phyloP scores from a whole-genome alignment of 805 yeast genomes.

The Henningerozyma blattae region DNA sequence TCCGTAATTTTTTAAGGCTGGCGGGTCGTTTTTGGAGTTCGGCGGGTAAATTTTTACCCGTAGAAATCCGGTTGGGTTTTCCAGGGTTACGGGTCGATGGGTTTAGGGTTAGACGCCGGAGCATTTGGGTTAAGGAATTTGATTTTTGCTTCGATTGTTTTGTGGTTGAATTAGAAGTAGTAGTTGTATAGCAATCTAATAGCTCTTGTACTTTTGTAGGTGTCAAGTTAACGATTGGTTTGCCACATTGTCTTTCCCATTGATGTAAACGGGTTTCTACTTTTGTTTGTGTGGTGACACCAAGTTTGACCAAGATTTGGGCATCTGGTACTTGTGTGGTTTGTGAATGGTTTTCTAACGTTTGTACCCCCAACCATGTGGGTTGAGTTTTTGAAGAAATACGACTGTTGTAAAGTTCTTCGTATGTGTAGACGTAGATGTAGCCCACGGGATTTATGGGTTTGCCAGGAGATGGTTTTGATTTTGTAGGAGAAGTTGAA shows the following conservation, averaged over 20 bases:
- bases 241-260: constrained; percentile 20
- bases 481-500: no score
- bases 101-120: not conserved
- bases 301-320: constrained; percentile 19
- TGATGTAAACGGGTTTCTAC: constrained; percentile 17
- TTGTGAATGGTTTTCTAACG: not conserved
- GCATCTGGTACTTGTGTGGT: constrained; percentile 10
- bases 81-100: not conserved
- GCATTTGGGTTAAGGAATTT: constrained; percentile 7
- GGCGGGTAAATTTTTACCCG: not conserved
- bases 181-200: not conserved
- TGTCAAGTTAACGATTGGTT: constrained; percentile 16
- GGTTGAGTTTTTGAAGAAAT: not conserved
- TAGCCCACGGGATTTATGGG: not conserved
- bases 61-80: not conserved
- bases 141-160: constrained; percentile 1
- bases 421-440: constrained; percentile 3
- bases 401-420: constrained; percentile 2
- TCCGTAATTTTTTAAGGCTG: constrained; percentile 4
- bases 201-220: constrained; percentile 11
- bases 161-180: not conserved
- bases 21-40: not conserved
- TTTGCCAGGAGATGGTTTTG: no score
- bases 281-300: constrained; percentile 20
- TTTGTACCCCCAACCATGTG: constrained; percentile 1